A percentile compares a stretch with the other conserved stretches of the same genome.
Evolutionary conservation across 2,329 filamentous ascomycete species (phyloP).

Genomic region (Blumeria hordei): DNA sequence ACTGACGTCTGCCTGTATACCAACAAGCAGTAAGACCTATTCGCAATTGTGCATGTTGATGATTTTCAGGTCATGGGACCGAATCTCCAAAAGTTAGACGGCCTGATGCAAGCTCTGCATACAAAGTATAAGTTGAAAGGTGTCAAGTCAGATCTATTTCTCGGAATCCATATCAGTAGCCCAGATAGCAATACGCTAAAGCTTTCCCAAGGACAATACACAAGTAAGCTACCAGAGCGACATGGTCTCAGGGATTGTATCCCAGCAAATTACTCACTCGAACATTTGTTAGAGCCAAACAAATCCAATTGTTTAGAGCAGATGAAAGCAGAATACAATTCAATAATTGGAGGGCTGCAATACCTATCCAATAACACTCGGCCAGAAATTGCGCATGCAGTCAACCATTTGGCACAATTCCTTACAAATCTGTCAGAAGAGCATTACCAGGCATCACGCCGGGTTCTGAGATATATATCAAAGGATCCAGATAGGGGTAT

Average conservation of each 20-base stretch:
- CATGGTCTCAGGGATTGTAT: neutral
- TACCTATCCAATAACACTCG: too few relatives aligned
- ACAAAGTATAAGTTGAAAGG: neutral
- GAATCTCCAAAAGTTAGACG: neutral
- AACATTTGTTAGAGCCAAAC: neutral
- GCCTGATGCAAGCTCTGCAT: neutral
- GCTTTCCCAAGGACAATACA: neutral
- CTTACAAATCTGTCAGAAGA: too few relatives aligned
- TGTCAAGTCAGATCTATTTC: neutral
- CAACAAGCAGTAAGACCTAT: neutral
- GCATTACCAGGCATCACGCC: too few relatives aligned
- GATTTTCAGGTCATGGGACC: slow-evolving; percentile 1
- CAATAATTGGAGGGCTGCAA: too few relatives aligned
- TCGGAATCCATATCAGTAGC: neutral
- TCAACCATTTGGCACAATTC: too few relatives aligned
- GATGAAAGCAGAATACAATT: neutral
- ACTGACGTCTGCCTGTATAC: neutral
- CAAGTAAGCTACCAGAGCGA: neutral
- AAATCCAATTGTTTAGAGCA: neutral
- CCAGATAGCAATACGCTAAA: neutral
- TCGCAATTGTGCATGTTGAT: neutral
- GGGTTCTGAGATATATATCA: too few relatives aligned
- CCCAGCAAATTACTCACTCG: neutral
- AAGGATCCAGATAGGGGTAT: too few relatives aligned
- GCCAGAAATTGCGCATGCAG: too few relatives aligned